Conservation (phyloP, 805 yeast genomes). For the Kuraishia floccosa region DNA sequence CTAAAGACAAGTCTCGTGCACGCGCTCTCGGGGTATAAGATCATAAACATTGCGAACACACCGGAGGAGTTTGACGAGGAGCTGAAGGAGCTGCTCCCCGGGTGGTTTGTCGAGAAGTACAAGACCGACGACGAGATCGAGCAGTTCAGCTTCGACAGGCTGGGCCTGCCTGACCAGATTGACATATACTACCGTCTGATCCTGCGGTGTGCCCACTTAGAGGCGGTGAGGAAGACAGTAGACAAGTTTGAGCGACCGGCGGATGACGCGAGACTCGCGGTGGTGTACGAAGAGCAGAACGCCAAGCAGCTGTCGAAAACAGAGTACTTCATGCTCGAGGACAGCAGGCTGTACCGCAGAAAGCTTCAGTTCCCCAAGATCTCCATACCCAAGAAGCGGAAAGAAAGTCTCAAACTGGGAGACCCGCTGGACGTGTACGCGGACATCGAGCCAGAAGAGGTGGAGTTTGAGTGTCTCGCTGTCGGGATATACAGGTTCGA, state of each 20-base stretch:
- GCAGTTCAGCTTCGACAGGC: slow-evolving; percentile 20
- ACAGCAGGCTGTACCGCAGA: slow-evolving; percentile 37
- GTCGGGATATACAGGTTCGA: slow-evolving; percentile 34
- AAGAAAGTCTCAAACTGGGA: slow-evolving; percentile 13
- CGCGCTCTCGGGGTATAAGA: slow-evolving; percentile 23
- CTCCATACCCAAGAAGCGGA: slow-evolving; percentile 21
- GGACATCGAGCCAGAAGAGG: slow-evolving; percentile 21
- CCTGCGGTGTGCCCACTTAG: slow-evolving; percentile 26
- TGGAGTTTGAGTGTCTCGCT: slow-evolving; percentile 26
- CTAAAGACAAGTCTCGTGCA: slow-evolving; percentile 30
- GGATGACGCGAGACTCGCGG: slow-evolving; percentile 11
- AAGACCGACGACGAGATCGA: slow-evolving; percentile 9
- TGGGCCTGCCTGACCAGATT: slow-evolving; percentile 34
- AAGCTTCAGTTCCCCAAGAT: slow-evolving; percentile 18
- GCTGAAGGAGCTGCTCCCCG: slow-evolving; percentile 8
- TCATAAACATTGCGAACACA: slow-evolving; percentile 8
- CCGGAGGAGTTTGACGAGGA: slow-evolving; percentile 17
- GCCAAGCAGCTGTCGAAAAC: slow-evolving; percentile 6
- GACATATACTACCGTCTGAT: slow-evolving; percentile 35
- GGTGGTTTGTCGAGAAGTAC: slow-evolving; percentile 4
- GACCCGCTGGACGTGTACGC: slow-evolving; percentile 11
- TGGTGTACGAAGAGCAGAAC: slow-evolving; percentile 8
- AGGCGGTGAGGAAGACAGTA: slow-evolving; percentile 35
- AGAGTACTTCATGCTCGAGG: slow-evolving; percentile 31
- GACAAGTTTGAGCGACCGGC: slow-evolving; percentile 18